A percentile compares a stretch with the other conserved stretches of the same genome.
phyloP scores from a whole-genome alignment of 805 yeast species.

The Schwanniomyces yamadae region DNA sequence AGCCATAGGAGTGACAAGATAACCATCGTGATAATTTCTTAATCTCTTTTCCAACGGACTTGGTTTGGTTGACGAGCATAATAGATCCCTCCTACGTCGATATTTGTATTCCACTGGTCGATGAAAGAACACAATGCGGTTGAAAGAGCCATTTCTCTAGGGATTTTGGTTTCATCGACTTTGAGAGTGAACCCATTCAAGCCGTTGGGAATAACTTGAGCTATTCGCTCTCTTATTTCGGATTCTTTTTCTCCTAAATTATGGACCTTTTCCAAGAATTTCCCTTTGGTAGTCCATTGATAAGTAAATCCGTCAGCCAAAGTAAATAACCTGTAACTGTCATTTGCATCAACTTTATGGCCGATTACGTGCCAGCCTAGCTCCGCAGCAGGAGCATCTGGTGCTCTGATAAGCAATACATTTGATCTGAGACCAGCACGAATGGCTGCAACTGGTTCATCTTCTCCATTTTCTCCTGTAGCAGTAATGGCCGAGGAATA shows the following conservation, averaged over 20 bases:
- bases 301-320: slow-evolving; percentile 59
- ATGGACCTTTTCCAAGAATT: slow-evolving; percentile 54
- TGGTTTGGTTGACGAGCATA: slow-evolving; percentile 49
- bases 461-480: slow-evolving; percentile 49
- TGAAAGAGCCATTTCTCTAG: slow-evolving; percentile 57
- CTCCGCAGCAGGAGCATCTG: slow-evolving; percentile 49
- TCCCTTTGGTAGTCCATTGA: slow-evolving; percentile 65
- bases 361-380: slow-evolving; percentile 63
- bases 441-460: slow-evolving; percentile 56
- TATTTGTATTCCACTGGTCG: slow-evolving; percentile 66
- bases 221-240: slow-evolving; percentile 65
- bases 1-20: no score
- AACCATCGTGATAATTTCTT: no score
- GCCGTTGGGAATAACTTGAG: slow-evolving; percentile 54
- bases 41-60: slow-evolving; percentile 59
- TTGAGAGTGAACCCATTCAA: slow-evolving; percentile 52
- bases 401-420: slow-evolving; percentile 53
- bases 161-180: slow-evolving; percentile 54
- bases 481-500: slow-evolving; percentile 39
- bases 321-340: slow-evolving; percentile 58
- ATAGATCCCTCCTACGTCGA: slow-evolving; percentile 65
- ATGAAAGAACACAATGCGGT: slow-evolving; percentile 60
- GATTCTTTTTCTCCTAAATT: slow-evolving; percentile 64
- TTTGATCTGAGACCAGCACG: slow-evolving; percentile 64
- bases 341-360: slow-evolving; percentile 61